Base-by-base conservation (phyloP, 495 filamentous ascomycete species). In the Glarea lozoyensis region DNA sequence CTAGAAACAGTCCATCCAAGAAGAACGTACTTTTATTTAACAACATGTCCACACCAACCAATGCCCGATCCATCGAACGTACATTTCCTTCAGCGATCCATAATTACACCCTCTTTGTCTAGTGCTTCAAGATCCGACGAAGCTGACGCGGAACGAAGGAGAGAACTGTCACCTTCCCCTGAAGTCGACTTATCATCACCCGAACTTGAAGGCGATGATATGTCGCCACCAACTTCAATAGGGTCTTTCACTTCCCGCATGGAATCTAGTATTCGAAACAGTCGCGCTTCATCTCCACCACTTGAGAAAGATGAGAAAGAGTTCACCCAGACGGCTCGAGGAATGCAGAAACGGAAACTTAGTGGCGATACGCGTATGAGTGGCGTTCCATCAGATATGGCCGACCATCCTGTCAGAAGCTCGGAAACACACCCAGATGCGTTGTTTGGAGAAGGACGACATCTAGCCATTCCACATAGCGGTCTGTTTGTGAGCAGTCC, bases 221-320 rank as follows among this genome's bases (percentile, higher is more conserved):
- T 69, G 46, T 52, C 58, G 17, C 72, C 76, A 11, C 62, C 71
- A 13, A 75, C 74, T 12, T 68, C 74, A 10, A 69, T 68, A 44
- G 73, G 70, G n/a, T 73, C 78, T 2, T 77, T 82, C 40, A 72
- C 75, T 3, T 61, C 61, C 23, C 69, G 72, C 53, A 32, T 33
- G 29, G 59, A 56, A 47, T 61, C 34, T 42, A 53, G 48, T 38
- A 42, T 59, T 41, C 50, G 55, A 40, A 83, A 80, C 25, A 68
- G 79, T 43, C 79, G 83, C 42, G 81, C 79, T 6, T 76, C 76
- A 37, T 88, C 84, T 48, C 92, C 93, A 37, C 88, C 86, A 17
- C 73, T 97, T 21, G 92, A 98, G 66, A 84, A 86, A 49, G 92
- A 97, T 50, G 92, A 98, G 66, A 85, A 82, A 54, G 92, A 97